Evolutionary conservation across 805 yeast species (phyloP).

Genomic region (Millerozyma acaciae): DNA sequence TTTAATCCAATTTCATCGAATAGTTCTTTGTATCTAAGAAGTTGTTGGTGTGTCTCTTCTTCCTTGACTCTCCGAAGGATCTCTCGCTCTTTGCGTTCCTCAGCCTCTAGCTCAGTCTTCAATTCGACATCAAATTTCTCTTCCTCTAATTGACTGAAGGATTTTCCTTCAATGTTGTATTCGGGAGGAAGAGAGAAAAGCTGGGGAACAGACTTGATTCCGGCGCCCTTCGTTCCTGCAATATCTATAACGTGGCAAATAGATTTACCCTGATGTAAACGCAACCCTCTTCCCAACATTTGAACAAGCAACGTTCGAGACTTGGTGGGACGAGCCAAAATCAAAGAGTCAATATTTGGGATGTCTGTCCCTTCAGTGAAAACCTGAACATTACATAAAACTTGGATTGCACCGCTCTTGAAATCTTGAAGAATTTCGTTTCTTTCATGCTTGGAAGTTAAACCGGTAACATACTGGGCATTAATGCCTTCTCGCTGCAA

Average conservation of each 20-base stretch:
- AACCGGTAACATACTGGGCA: conserved; percentile 70
- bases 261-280: conserved; percentile 58
- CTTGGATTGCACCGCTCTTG: conserved; percentile 57
- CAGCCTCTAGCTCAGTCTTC: conserved; percentile 4
- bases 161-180: conserved; percentile 22
- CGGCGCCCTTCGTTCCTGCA: conserved; percentile 56
- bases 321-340: conserved; percentile 76
- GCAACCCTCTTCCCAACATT: conserved; percentile 88
- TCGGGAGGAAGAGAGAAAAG: conserved; percentile 33
- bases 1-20: conserved; percentile 19
- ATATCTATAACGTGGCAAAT: conserved; percentile 76
- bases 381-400: conserved; percentile 81
- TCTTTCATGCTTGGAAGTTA: conserved; percentile 53
- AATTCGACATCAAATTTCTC: conserved; percentile 6
- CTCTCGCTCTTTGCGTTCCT: conserved; percentile 9
- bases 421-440: conserved; percentile 54
- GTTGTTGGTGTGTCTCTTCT: conserved; percentile 7
- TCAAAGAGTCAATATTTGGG: conserved; percentile 78
- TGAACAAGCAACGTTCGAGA: conserved; percentile 71
- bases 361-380: conserved; percentile 95
- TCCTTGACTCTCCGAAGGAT: conserved; percentile 9
- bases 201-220: conserved; percentile 54
- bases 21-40: conserved; percentile 9
- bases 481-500: conserved; percentile 59
- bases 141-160: conserved; percentile 27